phyloP scores from a whole-genome alignment of 805 yeast genomes.

The Saccharomycopsis lassenensis region DNA sequence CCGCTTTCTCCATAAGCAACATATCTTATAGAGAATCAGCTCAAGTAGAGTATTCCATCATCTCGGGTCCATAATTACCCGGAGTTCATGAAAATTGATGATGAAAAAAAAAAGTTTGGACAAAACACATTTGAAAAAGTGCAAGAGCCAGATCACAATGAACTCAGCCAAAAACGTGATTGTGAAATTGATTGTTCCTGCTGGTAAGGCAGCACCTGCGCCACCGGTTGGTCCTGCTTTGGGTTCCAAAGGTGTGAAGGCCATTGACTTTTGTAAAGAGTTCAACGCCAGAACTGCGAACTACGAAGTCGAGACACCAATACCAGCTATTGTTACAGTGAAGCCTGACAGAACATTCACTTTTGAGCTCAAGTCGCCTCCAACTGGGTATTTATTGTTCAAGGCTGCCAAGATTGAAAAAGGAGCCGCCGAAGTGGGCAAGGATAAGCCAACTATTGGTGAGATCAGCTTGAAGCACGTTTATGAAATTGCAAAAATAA shows the following conservation, averaged over 20 bases:
- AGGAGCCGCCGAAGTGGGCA: conserved; percentile 65
- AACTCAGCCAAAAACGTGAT: conserved; percentile 51
- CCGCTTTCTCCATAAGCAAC: no score
- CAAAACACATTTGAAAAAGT: no score
- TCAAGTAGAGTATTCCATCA: no score
- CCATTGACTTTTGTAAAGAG: conserved; percentile 96
- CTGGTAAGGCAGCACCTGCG: conserved; percentile 96
- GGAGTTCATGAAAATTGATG: no score
- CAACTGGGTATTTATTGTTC: conserved; percentile 76
- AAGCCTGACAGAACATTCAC: conserved; percentile 87
- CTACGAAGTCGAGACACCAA: conserved; percentile 75
- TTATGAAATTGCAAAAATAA: conserved; percentile 90
- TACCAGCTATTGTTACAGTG: conserved; percentile 76
- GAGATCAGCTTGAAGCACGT: conserved; percentile 71
- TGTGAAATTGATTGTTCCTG: conserved; percentile 87
- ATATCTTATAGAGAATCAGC: no score
- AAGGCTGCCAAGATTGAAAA: conserved; percentile 73
- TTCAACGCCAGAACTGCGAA: conserved; percentile 94
- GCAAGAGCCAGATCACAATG: no score
- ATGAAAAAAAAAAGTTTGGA: no score
- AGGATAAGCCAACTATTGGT: conserved; percentile 45
- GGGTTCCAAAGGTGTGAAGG: conserved; percentile 97
- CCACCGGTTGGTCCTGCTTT: conserved; percentile 99
- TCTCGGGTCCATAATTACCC: no score
- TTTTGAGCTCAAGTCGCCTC: conserved; percentile 83